A percentile compares a stretch with the other conserved stretches of the same genome.
Evolutionary conservation across 1,284 basidiomycete genomes (phyloP).

Genomic region (Xerocomus cyaneibrunnescens): DNA sequence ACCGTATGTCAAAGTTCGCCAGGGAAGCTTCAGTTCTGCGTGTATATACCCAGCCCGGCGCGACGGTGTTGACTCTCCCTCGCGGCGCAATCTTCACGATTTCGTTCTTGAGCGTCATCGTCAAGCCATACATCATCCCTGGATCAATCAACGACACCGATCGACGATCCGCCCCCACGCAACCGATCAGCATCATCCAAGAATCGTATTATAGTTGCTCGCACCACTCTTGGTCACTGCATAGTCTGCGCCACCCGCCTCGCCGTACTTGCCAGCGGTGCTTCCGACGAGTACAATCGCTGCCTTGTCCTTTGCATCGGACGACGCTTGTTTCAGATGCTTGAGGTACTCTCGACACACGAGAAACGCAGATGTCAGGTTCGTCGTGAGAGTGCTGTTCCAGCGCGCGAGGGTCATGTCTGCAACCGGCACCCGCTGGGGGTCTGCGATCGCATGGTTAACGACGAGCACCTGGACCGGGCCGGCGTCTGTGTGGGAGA

Average conservation of each 20-base stretch:
- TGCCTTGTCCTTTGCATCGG: constrained; percentile 33
- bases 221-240: constrained; percentile 56
- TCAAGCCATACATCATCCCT: constrained; percentile 33
- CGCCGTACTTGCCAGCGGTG: constrained; percentile 70
- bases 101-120: constrained; percentile 71
- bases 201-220: constrained; percentile 15
- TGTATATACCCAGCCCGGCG: no score
- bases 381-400: constrained; percentile 53
- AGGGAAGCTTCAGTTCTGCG: not conserved
- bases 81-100: constrained; percentile 71
- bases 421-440: constrained; percentile 46
- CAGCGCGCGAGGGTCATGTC: constrained; percentile 66
- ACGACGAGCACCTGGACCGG: constrained; percentile 50
- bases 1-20: constrained; percentile 29
- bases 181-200: constrained; percentile 11
- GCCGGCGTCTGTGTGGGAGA: constrained; percentile 32
- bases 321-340: constrained; percentile 42
- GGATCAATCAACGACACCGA: not conserved
- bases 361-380: constrained; percentile 47
- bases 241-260: constrained; percentile 65
- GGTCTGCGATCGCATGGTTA: constrained; percentile 62
- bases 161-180: no score
- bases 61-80: constrained; percentile 39
- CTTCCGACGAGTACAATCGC: constrained; percentile 67
- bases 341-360: constrained; percentile 60